Percentiles rank a stretch among this genome's conserved stretches.
phyloP scores from a whole-genome alignment of 1,284 basidiomycete genomes.

The Sanghuangporus baumii region DNA sequence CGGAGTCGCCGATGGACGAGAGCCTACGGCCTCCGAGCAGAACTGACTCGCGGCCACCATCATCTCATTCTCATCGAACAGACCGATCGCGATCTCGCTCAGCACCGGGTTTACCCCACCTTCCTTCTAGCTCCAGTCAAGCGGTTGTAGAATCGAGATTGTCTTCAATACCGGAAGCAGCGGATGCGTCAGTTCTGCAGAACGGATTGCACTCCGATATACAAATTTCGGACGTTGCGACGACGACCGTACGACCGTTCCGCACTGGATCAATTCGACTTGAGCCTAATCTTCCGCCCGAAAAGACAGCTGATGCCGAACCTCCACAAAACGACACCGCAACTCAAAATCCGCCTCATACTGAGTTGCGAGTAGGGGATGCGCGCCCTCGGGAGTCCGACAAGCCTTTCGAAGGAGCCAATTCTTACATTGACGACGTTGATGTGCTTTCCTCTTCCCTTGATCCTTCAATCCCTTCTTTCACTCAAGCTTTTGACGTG shows the following conservation, averaged over 20 bases:
- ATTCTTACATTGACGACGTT: neutral
- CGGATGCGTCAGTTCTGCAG: neutral
- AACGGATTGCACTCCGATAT: neutral
- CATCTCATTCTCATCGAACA: neutral
- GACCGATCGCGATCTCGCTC: neutral
- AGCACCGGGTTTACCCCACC: neutral
- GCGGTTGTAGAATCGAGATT: neutral
- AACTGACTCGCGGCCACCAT: neutral
- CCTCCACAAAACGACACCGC: neutral
- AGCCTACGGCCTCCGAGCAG: neutral
- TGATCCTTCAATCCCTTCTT: conserved; percentile 10
- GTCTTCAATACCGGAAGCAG: neutral
- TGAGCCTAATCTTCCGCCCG: neutral
- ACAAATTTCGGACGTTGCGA: neutral
- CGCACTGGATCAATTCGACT: conserved; percentile 1
- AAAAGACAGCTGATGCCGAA: no score
- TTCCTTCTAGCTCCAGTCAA: neutral
- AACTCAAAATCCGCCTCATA: neutral
- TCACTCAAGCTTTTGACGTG: conserved; percentile 4
- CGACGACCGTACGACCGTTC: neutral
- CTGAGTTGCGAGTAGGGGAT: neutral
- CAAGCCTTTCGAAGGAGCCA: neutral
- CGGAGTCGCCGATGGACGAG: neutral
- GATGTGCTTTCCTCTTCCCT: conserved; percentile 5
- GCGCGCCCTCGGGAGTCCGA: neutral